Evolutionary conservation across 1,284 basidiomycete species (phyloP), one percentile per base, ranked within the genome.

Genomic region (Volvariella volvacea): DNA sequence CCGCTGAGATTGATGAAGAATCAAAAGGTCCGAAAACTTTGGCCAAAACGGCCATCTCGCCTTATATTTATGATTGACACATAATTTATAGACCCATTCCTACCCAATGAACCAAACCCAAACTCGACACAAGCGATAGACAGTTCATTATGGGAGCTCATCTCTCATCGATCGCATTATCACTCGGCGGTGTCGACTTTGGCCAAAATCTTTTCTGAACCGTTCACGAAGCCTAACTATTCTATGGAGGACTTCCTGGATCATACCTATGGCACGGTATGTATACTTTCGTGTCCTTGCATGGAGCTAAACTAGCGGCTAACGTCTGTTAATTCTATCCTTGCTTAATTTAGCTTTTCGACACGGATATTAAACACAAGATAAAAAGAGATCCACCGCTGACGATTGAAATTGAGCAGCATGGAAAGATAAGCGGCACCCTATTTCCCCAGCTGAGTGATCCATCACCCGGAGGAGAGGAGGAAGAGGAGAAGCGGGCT

Each of bases 161-260:
- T 83, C 32, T 73, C 88, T 0, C 83, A 96, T 50, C 74, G 79
- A 52, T 65, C 73, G 14, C 95, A 99, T 63, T 98, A 97, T 59
- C 81, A 95, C 46, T 70, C 88, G 1, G 78, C 83, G 1, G 85
- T 96, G 7, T 81, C 88, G 7, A 92, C 91, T 0, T 65, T 99
- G 43, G 83, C 82, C 14, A 83, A 87, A 54, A 84, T 99, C 44
- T 88, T 98, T 50, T 76, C 78, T 9, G 93, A 96, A 59, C 87
- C 89, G 1, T 98, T 99, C 64, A 97, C 92, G 6, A 94, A 94
- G 58, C 89, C 87, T 9, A 74, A 76, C 21, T 98, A 94, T 64
- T 73, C 79, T 21, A 80, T 97, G 74, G 96, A 99, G 55, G 96
- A 99, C 62, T 99, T 99, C 62, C 64, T 98, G 57, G 96, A 99